Evolutionary conservation across 2,329 filamentous ascomycete species (phyloP).

Genomic region (Fusarium fracticaudum): DNA sequence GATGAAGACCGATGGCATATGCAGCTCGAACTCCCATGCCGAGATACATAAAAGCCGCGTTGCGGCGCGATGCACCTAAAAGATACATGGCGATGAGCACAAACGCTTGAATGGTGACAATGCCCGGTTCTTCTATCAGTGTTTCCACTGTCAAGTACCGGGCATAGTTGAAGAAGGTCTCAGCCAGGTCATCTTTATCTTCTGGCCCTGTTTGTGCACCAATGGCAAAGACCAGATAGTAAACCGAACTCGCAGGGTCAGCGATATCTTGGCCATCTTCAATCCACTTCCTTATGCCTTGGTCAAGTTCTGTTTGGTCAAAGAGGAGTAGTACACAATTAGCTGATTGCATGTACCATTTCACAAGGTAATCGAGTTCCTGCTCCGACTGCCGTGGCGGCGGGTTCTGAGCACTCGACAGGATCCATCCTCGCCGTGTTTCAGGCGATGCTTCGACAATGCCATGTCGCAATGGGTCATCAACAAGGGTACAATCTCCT

Average conservation of each 20-base stretch:
- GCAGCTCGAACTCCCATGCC: conserved; percentile 52
- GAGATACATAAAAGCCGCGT: conserved; percentile 52
- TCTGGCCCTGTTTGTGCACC: conserved; percentile 48
- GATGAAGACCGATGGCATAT: conserved; percentile 47
- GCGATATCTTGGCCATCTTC: conserved; percentile 30
- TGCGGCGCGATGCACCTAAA: conserved; percentile 47
- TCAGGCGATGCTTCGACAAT: conserved; percentile 48
- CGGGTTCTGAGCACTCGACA: conserved; percentile 38
- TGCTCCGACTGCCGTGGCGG: conserved; percentile 35
- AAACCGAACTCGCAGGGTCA: conserved; percentile 33
- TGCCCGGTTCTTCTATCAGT: conserved; percentile 49
- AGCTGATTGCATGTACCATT: conserved; percentile 46
- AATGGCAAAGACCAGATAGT: conserved; percentile 46
- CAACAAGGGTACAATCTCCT: conserved; percentile 46
- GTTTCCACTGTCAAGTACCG: conserved; percentile 46
- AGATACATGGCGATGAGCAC: conserved; percentile 52
- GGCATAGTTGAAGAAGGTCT: conserved; percentile 48
- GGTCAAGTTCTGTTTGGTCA: conserved; percentile 42
- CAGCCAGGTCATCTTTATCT: conserved; percentile 47
- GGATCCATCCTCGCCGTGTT: conserved; percentile 41
- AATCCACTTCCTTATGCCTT: conserved; percentile 44
- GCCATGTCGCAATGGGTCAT: conserved; percentile 47
- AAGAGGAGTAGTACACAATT: conserved; percentile 46
- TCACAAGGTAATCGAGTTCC: conserved; percentile 43
- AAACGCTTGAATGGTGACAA: conserved; percentile 47